Percentiles rank a stretch among this genome's conserved stretches.
Conservation (phyloP, 73 alveolate genomes). For the Paramecium pentaurelia region DNA sequence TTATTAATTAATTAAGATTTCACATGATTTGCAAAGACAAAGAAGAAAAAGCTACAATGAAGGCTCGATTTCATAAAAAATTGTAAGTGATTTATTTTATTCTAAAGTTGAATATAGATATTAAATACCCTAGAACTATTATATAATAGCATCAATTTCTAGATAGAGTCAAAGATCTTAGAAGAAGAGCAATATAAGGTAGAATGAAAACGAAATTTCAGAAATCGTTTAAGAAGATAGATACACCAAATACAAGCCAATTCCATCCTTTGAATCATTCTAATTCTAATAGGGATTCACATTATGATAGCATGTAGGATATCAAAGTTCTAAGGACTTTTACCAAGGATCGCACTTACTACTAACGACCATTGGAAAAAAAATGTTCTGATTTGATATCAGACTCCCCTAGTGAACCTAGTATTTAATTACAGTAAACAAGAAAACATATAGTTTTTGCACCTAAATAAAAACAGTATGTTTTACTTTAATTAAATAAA, state of each 20-base stretch:
- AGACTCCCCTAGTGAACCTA: neutral
- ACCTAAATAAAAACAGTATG: neutral
- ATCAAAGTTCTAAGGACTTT: neutral
- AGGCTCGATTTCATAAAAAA: neutral
- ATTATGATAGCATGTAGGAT: neutral
- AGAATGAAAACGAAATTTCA: neutral
- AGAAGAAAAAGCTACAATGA: neutral
- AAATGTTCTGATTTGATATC: neutral
- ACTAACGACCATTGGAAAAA: neutral
- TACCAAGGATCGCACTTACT: neutral
- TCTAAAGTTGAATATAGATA: neutral
- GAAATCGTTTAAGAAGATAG: neutral
- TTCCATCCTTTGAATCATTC: neutral
- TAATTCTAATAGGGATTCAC: neutral
- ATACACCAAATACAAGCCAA: neutral
- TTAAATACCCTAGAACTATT: neutral
- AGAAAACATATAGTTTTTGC: neutral
- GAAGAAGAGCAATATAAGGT: neutral
- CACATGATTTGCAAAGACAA: neutral
- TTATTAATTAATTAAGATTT: neutral
- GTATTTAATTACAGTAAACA: neutral
- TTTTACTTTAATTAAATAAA: neutral
- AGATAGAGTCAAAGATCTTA: neutral
- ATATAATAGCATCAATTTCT: neutral
- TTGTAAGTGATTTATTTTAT: neutral